Evolutionary conservation across 1,284 basidiomycete species (phyloP).

Genomic region (Schizophyllum amplum): DNA sequence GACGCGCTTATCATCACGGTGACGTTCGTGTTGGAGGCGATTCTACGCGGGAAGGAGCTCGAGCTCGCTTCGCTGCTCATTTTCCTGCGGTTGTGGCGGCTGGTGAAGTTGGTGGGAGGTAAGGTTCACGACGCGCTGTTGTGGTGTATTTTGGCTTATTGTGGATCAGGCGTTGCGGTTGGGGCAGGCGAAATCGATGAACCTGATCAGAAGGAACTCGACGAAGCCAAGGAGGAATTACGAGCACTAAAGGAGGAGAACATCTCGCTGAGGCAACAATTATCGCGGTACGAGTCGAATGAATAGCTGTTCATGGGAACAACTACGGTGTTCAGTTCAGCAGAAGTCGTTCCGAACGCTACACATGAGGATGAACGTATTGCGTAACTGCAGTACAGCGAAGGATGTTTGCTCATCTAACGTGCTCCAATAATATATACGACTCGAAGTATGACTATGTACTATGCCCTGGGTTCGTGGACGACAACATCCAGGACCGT

Average conservation of each 20-base stretch:
- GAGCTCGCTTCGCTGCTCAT: slow-evolving; percentile 66
- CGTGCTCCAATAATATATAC: no score
- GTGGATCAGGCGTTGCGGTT: slow-evolving; percentile 52
- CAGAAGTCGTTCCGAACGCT: no score
- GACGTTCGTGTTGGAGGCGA: slow-evolving; percentile 66
- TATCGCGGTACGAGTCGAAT: not conserved
- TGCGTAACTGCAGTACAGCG: no score
- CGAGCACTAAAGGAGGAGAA: slow-evolving; percentile 28
- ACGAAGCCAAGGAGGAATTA: slow-evolving; percentile 38
- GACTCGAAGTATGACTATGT: slow-evolving; percentile 7
- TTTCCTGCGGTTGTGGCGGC: slow-evolving; percentile 67
- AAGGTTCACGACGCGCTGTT: slow-evolving; percentile 12
- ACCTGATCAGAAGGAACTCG: slow-evolving; percentile 38
- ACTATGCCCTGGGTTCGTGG: slow-evolving; percentile 34
- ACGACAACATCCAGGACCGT: slow-evolving; percentile 63
- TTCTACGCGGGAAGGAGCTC: slow-evolving; percentile 54
- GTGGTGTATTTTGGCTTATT: slow-evolving; percentile 5
- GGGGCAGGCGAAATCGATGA: slow-evolving; percentile 67
- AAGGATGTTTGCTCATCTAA: no score
- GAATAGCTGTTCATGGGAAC: no score
- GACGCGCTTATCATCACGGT: slow-evolving; percentile 63
- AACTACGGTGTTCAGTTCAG: no score
- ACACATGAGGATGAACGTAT: no score
- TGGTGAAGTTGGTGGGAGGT: slow-evolving; percentile 76
- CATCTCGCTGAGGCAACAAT: slow-evolving; percentile 10